Evolutionary conservation across 371 early-diverging fungal genomes (phyloP).

Genomic region (Apophysomyces variabilis): DNA sequence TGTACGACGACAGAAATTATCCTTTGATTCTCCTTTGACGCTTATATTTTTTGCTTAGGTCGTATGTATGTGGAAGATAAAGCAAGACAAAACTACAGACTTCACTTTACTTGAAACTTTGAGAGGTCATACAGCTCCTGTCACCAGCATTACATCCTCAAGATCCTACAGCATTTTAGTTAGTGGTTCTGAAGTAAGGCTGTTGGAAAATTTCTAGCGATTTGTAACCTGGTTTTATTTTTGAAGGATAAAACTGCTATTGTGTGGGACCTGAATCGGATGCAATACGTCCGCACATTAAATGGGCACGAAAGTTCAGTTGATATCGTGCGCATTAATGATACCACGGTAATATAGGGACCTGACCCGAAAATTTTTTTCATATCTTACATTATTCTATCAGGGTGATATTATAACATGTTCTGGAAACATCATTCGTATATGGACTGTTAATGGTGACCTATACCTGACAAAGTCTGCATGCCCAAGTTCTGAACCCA

Average conservation of each 20-base stretch:
- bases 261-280: slow-evolving; percentile 78
- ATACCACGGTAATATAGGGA: slow-evolving; percentile 52
- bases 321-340: slow-evolving; percentile 61
- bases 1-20: slow-evolving; percentile 33
- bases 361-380: neutral
- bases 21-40: neutral
- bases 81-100: slow-evolving; percentile 44
- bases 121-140: slow-evolving; percentile 67
- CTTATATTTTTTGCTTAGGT: slow-evolving; percentile 36
- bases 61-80: slow-evolving; percentile 72
- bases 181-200: slow-evolving; percentile 65
- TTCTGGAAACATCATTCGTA: slow-evolving; percentile 58
- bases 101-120: slow-evolving; percentile 62
- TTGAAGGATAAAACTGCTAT: slow-evolving; percentile 69
- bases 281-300: slow-evolving; percentile 67
- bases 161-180: slow-evolving; percentile 71
- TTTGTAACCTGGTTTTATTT: neutral
- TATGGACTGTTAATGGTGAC: slow-evolving; percentile 81
- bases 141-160: slow-evolving; percentile 66
- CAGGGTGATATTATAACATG: slow-evolving; percentile 78
- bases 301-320: slow-evolving; percentile 63
- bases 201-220: too few relatives aligned
- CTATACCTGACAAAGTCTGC: slow-evolving; percentile 60
- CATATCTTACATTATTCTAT: neutral
- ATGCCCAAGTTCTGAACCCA: slow-evolving; percentile 60